phyloP scores from a whole-genome alignment of 306 rosid species.

The Medicago arabica region DNA sequence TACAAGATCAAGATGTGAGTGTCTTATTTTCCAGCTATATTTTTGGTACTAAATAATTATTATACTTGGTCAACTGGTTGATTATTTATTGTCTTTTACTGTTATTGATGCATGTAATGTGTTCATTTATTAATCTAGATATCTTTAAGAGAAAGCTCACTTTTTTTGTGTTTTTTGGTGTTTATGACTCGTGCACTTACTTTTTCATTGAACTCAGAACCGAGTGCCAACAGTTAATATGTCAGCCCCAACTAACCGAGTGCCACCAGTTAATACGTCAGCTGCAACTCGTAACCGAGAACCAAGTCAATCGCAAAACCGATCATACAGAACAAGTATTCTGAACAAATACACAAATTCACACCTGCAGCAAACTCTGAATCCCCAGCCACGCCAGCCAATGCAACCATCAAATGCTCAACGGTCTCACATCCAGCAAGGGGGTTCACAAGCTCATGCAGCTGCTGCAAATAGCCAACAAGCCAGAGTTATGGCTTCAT shows the following conservation, averaged over 20 bases:
- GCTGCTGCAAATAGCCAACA: slow-evolving; percentile 42
- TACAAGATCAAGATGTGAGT: slow-evolving; percentile 3
- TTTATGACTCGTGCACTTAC: slow-evolving; percentile 18
- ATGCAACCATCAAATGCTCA: slow-evolving; percentile 39
- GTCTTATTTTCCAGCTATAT: slow-evolving; percentile 1
- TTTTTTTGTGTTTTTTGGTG: slow-evolving; percentile 23
- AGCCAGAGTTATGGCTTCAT: slow-evolving; percentile 38
- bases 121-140: slow-evolving; percentile 3
- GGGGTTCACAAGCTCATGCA: slow-evolving; percentile 36
- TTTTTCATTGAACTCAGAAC: slow-evolving; percentile 57
- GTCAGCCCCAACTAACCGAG: slow-evolving; percentile 48
- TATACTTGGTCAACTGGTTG: slow-evolving; percentile 19
- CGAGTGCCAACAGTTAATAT: slow-evolving; percentile 44
- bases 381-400: slow-evolving; percentile 45
- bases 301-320: slow-evolving; percentile 50
- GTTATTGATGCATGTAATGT: neutral
- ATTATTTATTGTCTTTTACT: slow-evolving; percentile 5
- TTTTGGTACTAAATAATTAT: too few species aligned
- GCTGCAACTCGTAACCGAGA: slow-evolving; percentile 42
- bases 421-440: slow-evolving; percentile 49
- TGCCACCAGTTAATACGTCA: slow-evolving; percentile 39
- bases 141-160: slow-evolving; percentile 7
- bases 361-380: slow-evolving; percentile 71
- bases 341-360: slow-evolving; percentile 50
- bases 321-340: slow-evolving; percentile 32